Base-by-base conservation (phyloP, 2,329 filamentous ascomycete species). In the Pestalotiopsis sp. region DNA sequence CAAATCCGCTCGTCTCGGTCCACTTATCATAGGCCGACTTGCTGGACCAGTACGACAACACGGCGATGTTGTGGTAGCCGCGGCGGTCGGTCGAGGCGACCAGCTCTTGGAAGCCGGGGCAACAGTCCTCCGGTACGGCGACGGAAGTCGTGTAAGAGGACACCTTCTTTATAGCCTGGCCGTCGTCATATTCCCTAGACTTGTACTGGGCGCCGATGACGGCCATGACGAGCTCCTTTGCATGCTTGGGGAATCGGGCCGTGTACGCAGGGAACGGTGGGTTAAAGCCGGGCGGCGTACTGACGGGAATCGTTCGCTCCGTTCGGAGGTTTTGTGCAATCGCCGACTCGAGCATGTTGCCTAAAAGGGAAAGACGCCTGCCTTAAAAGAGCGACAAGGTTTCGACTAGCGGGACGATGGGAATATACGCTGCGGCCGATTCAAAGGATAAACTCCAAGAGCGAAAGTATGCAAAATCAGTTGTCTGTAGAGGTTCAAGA, bases 11-110 rank as follows among this genome's bases (percentile, higher is more conserved):
- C 23, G 74, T 61, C 3, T 52, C 61, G 3, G 75, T 69, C 82
- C 81, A 84, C 4, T 69, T 66, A 1, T 74, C 68, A 70, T 79
- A 79, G 1, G 70, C 62, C 4, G 69, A 69, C 58, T 66, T 56
- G 49, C 73, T 78, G 1, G 76, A 73, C 80, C 81, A 84, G 73
- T 83, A 83, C 0, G 80, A 78, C 23, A 83, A 72, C 11, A 80
- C 72, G 1, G 76, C 75, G 67, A 80, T 69, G 69, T 81, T 83
- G 70, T 75, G 79, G 41, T 73, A 77, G 7, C 74, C 76, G 7
- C 69, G 69, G 66, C 72, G 74, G 69, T 81, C 78, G 7, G 72
- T 77, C 1, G 79, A 75, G 2, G 80, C 76, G 25, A 78, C 74
- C 41, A 75, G 70, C 70, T 82, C 80, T 75, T 76, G 79, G 70